Evolutionary conservation across 352 stramenopile genomes (phyloP).

Genomic region (Globisporangium perplexum): DNA sequence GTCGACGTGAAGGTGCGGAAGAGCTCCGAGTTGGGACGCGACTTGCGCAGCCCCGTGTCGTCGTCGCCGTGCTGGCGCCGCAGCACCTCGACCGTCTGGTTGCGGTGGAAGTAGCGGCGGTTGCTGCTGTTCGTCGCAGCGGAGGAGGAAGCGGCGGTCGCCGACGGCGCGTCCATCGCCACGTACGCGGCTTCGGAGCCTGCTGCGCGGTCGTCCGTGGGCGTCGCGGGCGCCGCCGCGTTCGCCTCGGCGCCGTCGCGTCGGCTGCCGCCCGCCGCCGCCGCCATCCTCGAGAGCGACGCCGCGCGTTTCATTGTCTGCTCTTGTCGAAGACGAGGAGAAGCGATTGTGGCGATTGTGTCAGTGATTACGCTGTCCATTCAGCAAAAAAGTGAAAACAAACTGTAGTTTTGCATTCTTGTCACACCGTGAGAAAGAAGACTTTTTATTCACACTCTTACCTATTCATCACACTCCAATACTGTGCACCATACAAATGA

Average conservation of each 20-base stretch:
- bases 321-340: no score
- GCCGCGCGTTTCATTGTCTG: not conserved
- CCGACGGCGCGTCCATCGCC: slow-evolving; percentile 15
- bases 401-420: no score
- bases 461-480: no score
- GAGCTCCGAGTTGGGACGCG: slow-evolving; percentile 49
- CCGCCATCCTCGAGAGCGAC: not conserved
- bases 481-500: no score
- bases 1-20: slow-evolving; percentile 71
- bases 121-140: slow-evolving; percentile 3
- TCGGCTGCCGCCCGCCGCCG: not conserved
- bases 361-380: no score
- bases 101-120: slow-evolving; percentile 50
- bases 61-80: slow-evolving; percentile 20
- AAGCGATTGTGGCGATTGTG: not conserved
- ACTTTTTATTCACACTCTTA: no score
- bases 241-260: not conserved
- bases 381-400: no score
- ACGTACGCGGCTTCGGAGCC: slow-evolving; percentile 3
- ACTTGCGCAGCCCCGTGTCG: slow-evolving; percentile 29
- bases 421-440: no score
- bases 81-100: slow-evolving; percentile 73
- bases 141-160: not conserved
- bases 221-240: not conserved
- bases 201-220: slow-evolving; percentile 1